These are phyloP conservation scores for Aureobasidium sp. DNA, from an alignment of 2,329 filamentous ascomycete genomes.

Conservation along the genomic window DNA sequence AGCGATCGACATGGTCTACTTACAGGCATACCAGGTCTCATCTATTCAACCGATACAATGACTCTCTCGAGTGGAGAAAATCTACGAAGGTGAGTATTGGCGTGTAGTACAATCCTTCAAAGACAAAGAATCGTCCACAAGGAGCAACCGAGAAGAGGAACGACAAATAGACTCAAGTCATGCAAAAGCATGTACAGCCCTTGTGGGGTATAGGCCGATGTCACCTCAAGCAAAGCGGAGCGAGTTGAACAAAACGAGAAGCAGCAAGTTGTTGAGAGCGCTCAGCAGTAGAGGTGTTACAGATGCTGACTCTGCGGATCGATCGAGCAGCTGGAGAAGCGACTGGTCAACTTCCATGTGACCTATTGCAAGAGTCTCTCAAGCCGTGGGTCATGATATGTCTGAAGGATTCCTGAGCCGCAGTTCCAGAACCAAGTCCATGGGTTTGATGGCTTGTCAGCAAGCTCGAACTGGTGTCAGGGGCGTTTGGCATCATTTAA, in stretches of 20 bases:
- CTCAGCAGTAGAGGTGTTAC: conserved; percentile 2
- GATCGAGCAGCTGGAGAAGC: not conserved
- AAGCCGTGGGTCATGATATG: not conserved
- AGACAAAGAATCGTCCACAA: no score
- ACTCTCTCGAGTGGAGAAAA: no score
- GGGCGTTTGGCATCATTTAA: not conserved
- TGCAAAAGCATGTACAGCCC: no score
- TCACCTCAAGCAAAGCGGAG: not conserved
- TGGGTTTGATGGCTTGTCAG: not conserved
- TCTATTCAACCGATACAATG: no score
- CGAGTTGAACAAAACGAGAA: conserved; percentile 4
- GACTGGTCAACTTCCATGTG: conserved; percentile 1
- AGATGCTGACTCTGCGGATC: not conserved
- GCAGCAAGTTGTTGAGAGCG: conserved; percentile 1
- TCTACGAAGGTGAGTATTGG: no score
- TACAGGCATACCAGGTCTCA: no score
- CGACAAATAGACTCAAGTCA: no score
- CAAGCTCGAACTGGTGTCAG: not conserved
- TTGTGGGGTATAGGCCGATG: no score
- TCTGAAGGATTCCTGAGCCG: not conserved
- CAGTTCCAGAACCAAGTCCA: not conserved
- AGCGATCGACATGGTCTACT: no score
- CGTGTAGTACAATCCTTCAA: no score
- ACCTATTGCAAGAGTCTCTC: not conserved
- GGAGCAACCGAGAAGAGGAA: no score